phyloP scores from a whole-genome alignment of 768 basidiomycete species.

The Amanita fuliginea region DNA sequence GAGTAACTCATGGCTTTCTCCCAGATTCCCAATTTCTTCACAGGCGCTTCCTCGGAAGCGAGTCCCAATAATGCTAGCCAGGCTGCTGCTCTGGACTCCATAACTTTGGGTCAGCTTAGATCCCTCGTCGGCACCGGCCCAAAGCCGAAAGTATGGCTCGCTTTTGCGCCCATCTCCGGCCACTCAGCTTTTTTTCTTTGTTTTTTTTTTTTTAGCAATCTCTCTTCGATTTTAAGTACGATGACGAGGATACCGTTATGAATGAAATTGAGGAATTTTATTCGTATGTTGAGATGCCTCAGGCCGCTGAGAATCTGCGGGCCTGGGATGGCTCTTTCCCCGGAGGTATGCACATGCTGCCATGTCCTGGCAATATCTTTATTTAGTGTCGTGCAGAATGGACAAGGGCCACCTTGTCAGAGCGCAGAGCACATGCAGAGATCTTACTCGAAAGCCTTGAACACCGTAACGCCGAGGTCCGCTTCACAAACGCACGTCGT shows the following conservation, averaged over 20 bases:
- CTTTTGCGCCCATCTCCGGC: neutral
- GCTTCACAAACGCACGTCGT: conserved; percentile 79
- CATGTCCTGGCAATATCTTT: conserved; percentile 5
- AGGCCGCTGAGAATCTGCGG: conserved; percentile 77
- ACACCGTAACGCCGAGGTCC: conserved; percentile 71
- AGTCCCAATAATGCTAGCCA: conserved; percentile 15
- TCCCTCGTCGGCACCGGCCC: conserved; percentile 57
- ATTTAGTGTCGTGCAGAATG: conserved; percentile 40
- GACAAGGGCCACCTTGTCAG: conserved; percentile 52
- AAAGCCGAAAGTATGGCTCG: conserved; percentile 57
- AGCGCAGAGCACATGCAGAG: conserved; percentile 67
- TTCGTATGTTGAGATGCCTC: conserved; percentile 91
- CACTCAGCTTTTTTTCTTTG: too few relatives aligned
- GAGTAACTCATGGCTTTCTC: conserved; percentile 15
- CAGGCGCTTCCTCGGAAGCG: conserved; percentile 12
- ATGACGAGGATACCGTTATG: conserved; percentile 93
- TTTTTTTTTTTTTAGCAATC: conserved; percentile 45
- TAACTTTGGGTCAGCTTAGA: conserved; percentile 74
- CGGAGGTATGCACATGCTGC: conserved; percentile 36
- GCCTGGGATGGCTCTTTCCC: conserved; percentile 81
- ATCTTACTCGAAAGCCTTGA: conserved; percentile 80
- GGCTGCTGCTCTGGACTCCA: conserved; percentile 51
- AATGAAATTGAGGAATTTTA: conserved; percentile 98
- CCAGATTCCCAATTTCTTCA: conserved; percentile 17
- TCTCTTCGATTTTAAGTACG: conserved; percentile 86